Evolutionary conservation across 176 grass and related monocot genomes (phyloP).

Genomic region (Olyra latifolia): DNA sequence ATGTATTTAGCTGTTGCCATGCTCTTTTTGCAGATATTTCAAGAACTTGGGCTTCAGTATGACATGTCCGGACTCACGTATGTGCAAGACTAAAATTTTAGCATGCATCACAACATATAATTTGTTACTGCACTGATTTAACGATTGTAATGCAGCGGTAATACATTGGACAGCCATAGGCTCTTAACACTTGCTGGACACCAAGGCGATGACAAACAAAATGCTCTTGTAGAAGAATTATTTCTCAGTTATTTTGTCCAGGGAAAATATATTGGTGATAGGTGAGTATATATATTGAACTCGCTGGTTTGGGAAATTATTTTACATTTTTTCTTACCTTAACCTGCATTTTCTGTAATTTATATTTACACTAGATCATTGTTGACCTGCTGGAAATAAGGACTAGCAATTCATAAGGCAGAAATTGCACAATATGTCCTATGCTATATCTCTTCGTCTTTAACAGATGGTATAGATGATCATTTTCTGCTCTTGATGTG

Average conservation of each 20-base stretch:
- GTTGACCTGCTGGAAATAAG: background rate
- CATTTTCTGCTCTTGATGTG: background rate
- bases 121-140: conserved; percentile 18
- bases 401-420: background rate
- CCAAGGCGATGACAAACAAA: conserved; percentile 90
- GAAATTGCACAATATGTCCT: background rate
- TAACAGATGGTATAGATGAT: background rate
- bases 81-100: conserved; percentile 39
- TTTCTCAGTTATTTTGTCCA: conserved; percentile 71
- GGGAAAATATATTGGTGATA: conserved; percentile 87
- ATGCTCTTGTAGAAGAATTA: conserved; percentile 85
- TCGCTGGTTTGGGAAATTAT: background rate
- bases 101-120: background rate
- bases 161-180: conserved; percentile 86
- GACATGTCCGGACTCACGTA: conserved; percentile 84
- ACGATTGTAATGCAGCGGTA: conserved; percentile 66
- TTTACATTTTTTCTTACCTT: background rate
- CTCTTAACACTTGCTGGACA: conserved; percentile 73
- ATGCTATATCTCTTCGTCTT: background rate
- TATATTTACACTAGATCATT: conserved; percentile 9
- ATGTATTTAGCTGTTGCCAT: conserved; percentile 19
- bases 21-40: conserved; percentile 64
- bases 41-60: conserved; percentile 79
- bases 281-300: conserved; percentile 47
- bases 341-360: background rate